Conservation (phyloP, 805 yeast species). For the Teunomyces funiuensis region DNA sequence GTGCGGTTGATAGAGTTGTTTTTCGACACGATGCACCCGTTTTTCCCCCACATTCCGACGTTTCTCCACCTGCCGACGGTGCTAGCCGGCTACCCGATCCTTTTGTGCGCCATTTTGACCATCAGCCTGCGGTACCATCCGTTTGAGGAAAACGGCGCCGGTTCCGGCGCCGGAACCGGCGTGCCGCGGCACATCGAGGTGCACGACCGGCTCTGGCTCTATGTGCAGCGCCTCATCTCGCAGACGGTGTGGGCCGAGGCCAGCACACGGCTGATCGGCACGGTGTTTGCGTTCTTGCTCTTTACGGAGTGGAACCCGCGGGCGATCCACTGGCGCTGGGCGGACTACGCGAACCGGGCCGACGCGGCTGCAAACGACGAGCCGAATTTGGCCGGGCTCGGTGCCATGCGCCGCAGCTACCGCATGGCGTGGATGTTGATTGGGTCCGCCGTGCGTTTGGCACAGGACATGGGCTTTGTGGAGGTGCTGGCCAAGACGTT, state of each 20-base stretch:
- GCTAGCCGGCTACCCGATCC: constrained; percentile 75
- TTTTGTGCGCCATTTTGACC: constrained; percentile 78
- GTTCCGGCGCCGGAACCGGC: constrained; percentile 21
- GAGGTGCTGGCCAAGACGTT: constrained; percentile 71
- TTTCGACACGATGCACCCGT: constrained; percentile 82
- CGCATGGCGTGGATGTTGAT: constrained; percentile 93
- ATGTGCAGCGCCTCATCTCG: constrained; percentile 77
- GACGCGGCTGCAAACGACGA: constrained; percentile 44
- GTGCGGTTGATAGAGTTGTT: constrained; percentile 56
- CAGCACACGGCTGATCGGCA: constrained; percentile 81
- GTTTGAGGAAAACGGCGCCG: constrained; percentile 42
- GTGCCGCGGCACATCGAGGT: constrained; percentile 55
- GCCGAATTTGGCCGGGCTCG: constrained; percentile 63
- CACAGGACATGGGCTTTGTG: constrained; percentile 82
- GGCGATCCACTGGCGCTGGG: constrained; percentile 87
- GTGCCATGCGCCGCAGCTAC: constrained; percentile 83
- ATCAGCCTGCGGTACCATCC: constrained; percentile 77
- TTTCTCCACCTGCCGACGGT: constrained; percentile 66
- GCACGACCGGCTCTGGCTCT: constrained; percentile 81
- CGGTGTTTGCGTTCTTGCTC: constrained; percentile 77
- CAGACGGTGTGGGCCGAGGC: constrained; percentile 95
- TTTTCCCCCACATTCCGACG: constrained; percentile 81
- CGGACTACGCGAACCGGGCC: constrained; percentile 72
- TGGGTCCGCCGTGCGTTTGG: constrained; percentile 82
- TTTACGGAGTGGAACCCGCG: constrained; percentile 96